phyloP scores from a whole-genome alignment of 768 basidiomycete genomes.

The Calocera cornea region DNA sequence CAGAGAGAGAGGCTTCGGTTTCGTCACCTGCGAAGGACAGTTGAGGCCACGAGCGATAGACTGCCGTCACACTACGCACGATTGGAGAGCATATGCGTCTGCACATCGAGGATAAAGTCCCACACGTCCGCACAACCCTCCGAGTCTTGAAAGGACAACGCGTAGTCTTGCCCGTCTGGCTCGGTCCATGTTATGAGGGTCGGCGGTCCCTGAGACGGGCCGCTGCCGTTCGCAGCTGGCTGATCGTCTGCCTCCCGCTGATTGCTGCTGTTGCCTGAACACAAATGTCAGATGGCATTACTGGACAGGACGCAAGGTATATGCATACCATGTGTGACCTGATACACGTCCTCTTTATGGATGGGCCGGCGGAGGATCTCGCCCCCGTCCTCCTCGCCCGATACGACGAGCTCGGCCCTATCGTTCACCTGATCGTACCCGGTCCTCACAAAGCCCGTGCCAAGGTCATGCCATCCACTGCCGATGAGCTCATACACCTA shows the following conservation, averaged over 20 bases:
- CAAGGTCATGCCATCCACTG: conserved; percentile 86
- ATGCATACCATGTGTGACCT: conserved; percentile 64
- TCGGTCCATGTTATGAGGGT: conserved; percentile 99
- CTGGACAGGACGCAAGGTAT: conserved; percentile 5
- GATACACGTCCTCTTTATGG: conserved; percentile 71
- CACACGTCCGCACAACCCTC: conserved; percentile 94
- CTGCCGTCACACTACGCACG: conserved; percentile 7
- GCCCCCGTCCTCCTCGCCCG: conserved; percentile 56
- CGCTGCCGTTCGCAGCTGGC: not conserved
- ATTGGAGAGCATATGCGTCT: conserved; percentile 46
- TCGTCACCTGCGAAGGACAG: conserved; percentile 28
- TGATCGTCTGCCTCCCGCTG: not conserved
- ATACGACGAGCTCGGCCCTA: conserved; percentile 73
- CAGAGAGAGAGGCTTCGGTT: conserved; percentile 35
- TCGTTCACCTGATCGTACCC: conserved; percentile 64
- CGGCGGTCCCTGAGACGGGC: conserved; percentile 41
- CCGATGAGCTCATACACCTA: conserved; percentile 93
- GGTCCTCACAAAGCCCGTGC: conserved; percentile 92
- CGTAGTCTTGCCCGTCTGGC: conserved; percentile 85
- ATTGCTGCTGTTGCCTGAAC: conserved; percentile 14
- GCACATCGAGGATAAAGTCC: conserved; percentile 90
- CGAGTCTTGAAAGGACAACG: conserved; percentile 90
- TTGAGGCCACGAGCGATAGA: conserved; percentile 9
- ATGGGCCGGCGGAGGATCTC: conserved; percentile 70
- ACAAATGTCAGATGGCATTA: conserved; percentile 7